Conservation (phyloP, 2,329 filamentous ascomycete genomes). For the Teratosphaeria gauchensis region DNA sequence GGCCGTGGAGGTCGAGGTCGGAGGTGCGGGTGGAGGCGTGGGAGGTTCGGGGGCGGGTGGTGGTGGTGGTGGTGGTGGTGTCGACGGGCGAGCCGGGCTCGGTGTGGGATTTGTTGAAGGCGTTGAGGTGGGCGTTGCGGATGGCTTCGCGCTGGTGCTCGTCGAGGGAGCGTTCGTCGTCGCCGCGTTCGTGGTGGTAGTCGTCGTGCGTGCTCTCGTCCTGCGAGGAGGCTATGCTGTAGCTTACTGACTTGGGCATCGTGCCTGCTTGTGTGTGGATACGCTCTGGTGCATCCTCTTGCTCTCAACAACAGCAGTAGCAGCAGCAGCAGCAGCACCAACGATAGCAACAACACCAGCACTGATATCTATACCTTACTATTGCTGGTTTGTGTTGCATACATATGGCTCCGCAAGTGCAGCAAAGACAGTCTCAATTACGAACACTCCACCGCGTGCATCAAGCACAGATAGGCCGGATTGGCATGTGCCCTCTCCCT, state of each 20-base stretch:
- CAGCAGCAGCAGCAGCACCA: too few species aligned
- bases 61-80: too few species aligned
- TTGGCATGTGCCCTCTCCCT: background rate
- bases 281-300: background rate
- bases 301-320: too few species aligned
- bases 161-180: slow-evolving; percentile 17
- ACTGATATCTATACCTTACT: background rate
- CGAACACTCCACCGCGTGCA: background rate
- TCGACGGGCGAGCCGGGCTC: slow-evolving; percentile 22
- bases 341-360: background rate
- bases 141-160: slow-evolving; percentile 22
- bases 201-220: slow-evolving; percentile 22
- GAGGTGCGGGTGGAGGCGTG: slow-evolving; percentile 19
- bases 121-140: slow-evolving; percentile 26
- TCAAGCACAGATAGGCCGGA: background rate
- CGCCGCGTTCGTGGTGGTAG: slow-evolving; percentile 20
- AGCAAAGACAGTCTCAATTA: background rate
- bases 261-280: background rate
- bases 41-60: slow-evolving; percentile 6
- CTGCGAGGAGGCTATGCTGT: slow-evolving; percentile 21
- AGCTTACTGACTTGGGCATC: slow-evolving; percentile 27
- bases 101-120: slow-evolving; percentile 23
- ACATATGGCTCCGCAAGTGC: too few species aligned
- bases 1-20: slow-evolving; percentile 25
- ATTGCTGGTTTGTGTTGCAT: too few species aligned